These are phyloP conservation scores for Daldinia grandis DNA, from an alignment of 495 filamentous ascomycete genomes.

Conservation along the genomic window DNA sequence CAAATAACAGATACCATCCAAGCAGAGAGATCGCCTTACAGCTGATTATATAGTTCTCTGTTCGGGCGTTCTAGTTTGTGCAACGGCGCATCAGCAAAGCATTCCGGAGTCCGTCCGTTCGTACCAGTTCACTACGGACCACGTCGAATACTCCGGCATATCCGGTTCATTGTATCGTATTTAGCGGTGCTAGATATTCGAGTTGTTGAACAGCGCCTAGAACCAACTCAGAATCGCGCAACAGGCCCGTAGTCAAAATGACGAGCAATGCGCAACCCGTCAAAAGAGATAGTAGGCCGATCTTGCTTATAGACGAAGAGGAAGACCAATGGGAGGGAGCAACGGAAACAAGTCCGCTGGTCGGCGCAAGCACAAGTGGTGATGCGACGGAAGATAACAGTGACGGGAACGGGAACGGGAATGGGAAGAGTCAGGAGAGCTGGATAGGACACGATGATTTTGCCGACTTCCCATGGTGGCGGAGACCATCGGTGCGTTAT, in stretches of 20 bases:
- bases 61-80: not conserved
- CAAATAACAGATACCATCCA: not conserved
- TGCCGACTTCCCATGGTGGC: slow-evolving; percentile 72
- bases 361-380: slow-evolving; percentile 39
- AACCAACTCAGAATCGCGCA: not conserved
- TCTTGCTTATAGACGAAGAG: slow-evolving; percentile 35
- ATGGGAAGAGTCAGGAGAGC: slow-evolving; percentile 34
- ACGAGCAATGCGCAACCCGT: slow-evolving; percentile 27
- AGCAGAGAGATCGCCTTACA: not conserved
- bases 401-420: slow-evolving; percentile 16
- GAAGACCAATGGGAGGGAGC: slow-evolving; percentile 35
- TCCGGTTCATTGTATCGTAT: slow-evolving; percentile 4
- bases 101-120: slow-evolving; percentile 12
- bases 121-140: not conserved
- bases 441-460: slow-evolving; percentile 66
- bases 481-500: slow-evolving; percentile 69
- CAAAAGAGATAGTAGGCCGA: slow-evolving; percentile 17
- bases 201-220: not conserved
- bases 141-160: slow-evolving; percentile 1
- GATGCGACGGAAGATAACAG: slow-evolving; percentile 13
- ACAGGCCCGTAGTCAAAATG: slow-evolving; percentile 19
- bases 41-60: not conserved
- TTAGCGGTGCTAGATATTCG: not conserved
- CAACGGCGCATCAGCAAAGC: not conserved
- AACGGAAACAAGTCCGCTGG: slow-evolving; percentile 54